phyloP scores from a whole-genome alignment of 768 basidiomycete genomes.

The Hygrophorus russula region DNA sequence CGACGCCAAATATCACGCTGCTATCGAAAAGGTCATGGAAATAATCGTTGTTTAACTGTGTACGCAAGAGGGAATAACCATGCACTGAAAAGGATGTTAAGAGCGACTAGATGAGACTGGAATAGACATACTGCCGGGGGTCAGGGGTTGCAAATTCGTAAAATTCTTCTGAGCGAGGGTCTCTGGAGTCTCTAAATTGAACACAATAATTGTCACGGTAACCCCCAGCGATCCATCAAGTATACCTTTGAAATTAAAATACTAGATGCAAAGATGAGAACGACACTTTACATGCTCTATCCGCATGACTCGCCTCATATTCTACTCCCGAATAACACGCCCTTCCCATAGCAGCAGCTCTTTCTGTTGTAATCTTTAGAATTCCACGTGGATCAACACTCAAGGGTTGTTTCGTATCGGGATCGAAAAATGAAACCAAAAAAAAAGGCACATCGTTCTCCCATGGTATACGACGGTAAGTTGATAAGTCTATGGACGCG shows the following conservation, averaged over 20 bases:
- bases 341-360: slow-evolving; percentile 35
- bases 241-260: slow-evolving; percentile 83
- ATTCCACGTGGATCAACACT: slow-evolving; percentile 82
- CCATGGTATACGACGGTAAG: slow-evolving; percentile 85
- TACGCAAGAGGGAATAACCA: slow-evolving; percentile 88
- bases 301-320: slow-evolving; percentile 60
- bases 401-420: slow-evolving; percentile 68
- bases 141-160: slow-evolving; percentile 62
- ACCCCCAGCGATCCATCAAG: neutral
- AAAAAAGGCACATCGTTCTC: slow-evolving; percentile 90
- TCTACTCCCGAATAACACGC: slow-evolving; percentile 81
- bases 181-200: slow-evolving; percentile 76
- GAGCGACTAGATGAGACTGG: neutral
- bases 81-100: slow-evolving; percentile 52
- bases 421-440: slow-evolving; percentile 82
- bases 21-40: slow-evolving; percentile 84
- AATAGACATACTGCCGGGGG: slow-evolving; percentile 73
- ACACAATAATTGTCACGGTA: neutral
- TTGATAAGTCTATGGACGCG: slow-evolving; percentile 78
- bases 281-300: neutral
- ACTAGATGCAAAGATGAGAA: slow-evolving; percentile 30
- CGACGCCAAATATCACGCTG: slow-evolving; percentile 59
- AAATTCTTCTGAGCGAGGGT: slow-evolving; percentile 73
- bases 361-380: slow-evolving; percentile 45
- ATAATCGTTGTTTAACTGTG: slow-evolving; percentile 81